Conservation (phyloP, 306 rosid genomes). For the Begonia peltatifolia region DNA sequence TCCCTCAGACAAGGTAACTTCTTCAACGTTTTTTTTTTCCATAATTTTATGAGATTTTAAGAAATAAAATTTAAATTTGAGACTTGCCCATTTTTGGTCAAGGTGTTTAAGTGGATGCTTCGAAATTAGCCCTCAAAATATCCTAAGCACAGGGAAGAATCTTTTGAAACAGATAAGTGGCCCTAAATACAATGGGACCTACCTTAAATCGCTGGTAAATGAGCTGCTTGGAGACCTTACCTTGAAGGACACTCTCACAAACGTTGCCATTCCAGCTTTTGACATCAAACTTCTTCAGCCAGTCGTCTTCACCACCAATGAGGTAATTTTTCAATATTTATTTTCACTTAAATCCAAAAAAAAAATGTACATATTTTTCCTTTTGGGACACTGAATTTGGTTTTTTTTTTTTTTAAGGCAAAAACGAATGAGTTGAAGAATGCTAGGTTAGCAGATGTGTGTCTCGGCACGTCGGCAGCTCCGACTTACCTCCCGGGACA, state of each 20-base stretch:
- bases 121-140: constrained; percentile 7
- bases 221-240: constrained; percentile 23
- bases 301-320: constrained; percentile 26
- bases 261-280: constrained; percentile 25
- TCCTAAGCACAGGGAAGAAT: background rate
- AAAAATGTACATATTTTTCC: background rate
- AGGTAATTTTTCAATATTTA: constrained; percentile 7
- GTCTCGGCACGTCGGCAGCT: constrained; percentile 34
- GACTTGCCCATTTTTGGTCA: constrained; percentile 19
- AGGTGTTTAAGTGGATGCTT: constrained; percentile 17
- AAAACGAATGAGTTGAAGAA: constrained; percentile 13
- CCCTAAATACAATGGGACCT: constrained; percentile 33
- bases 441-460: constrained; percentile 16
- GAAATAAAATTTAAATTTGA: constrained; percentile 15
- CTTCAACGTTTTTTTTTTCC: too few species aligned
- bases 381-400: background rate
- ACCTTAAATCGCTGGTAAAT: constrained; percentile 15
- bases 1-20: constrained; percentile 12
- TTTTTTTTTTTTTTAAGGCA: constrained; percentile 7
- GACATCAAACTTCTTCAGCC: constrained; percentile 28
- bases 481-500: constrained; percentile 31
- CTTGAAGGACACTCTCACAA: constrained; percentile 20
- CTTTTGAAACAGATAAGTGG: constrained; percentile 8
- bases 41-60: constrained; percentile 17
- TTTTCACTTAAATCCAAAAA: too few species aligned